Evolutionary conservation across 805 yeast species (phyloP), one percentile per base, ranked within the genome.

Genomic region (Metschnikowia cubensis): DNA sequence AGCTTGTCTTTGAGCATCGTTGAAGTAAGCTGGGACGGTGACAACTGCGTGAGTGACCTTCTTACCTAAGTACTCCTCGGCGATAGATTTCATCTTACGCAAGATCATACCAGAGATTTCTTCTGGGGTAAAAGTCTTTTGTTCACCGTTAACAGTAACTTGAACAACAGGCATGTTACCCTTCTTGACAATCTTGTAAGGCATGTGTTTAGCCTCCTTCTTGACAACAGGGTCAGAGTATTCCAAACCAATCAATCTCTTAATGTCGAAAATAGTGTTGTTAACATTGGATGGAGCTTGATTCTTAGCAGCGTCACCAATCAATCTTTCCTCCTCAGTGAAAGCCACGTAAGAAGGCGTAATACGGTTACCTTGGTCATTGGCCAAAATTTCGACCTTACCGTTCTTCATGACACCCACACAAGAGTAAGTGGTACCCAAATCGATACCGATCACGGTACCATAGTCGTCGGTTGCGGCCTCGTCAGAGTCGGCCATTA

Each of bases 281-380:
- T 76, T 69, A 57, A 96, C 96, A 79, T 90, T 90, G 70, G 90
- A 83, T 50, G 96, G 91, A 57, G 97, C 97, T 77, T 90, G 97
- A 75, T 91, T 90, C 85, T 90, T 90, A 59, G 97, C 97, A 60
- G 97, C 92, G 71, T 89, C 97, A 76, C 97, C 97, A 66, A 89
- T 88, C 65, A 89, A 79, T 76, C 97, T 84, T 79, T 90, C 97
- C 50, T 87, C 82, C 60, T 87, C 94, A 48, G 96, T 88, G 79
- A 90, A 90, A 39, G 96, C 96, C 50, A 91, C 97, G 69, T 86
- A 91, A 32, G 97, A 91, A 51, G 97, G 97, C 50, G 97, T 91
- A 53, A 91, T 90, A 81, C 97, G 89, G 83, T 90, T 90, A 84
- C 97, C 97, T 80, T 90, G 97, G 73, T 91, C 97, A 71, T 90